Conservation (phyloP, 192 early-diverging fungal genomes). For the Physocladia obscura region DNA sequence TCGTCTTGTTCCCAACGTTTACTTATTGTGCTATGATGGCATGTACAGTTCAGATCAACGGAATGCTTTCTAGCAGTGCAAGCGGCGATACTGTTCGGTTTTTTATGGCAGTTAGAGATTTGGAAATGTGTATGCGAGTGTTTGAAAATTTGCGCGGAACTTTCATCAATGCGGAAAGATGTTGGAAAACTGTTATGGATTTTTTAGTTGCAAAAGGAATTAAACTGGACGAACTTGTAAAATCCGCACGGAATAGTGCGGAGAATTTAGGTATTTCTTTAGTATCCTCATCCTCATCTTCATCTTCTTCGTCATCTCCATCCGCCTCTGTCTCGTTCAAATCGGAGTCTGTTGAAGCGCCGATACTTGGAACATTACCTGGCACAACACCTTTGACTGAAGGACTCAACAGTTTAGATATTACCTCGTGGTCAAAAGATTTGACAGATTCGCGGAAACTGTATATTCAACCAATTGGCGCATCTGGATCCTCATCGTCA, state of each 20-base stretch:
- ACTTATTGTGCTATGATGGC: constrained; percentile 24
- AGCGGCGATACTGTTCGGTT: not conserved
- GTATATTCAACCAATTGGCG: not conserved
- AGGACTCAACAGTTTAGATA: not conserved
- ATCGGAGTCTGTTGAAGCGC: not conserved
- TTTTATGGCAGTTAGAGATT: not conserved
- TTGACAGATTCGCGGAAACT: not conserved
- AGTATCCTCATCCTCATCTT: too few relatives aligned
- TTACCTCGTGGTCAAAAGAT: not conserved
- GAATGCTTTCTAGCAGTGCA: not conserved
- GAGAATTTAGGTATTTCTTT: too few relatives aligned
- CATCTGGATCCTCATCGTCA: not conserved
- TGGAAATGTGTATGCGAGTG: constrained; percentile 16
- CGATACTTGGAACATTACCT: not conserved
- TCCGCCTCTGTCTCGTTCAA: not conserved
- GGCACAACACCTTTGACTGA: not conserved
- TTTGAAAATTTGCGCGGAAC: constrained; percentile 24
- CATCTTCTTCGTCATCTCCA: not conserved
- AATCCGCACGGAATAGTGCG: not conserved
- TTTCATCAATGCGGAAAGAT: constrained; percentile 6
- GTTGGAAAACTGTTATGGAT: constrained; percentile 27
- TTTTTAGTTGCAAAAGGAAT: constrained; percentile 28
- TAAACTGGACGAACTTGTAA: constrained; percentile 14
- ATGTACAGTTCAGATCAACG: constrained; percentile 22
- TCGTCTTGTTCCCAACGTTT: constrained; percentile 27